A percentile compares a stretch with the other conserved stretches of the same genome.
Conservation (phyloP, 169 alveolate species). For the Theileria equi region DNA sequence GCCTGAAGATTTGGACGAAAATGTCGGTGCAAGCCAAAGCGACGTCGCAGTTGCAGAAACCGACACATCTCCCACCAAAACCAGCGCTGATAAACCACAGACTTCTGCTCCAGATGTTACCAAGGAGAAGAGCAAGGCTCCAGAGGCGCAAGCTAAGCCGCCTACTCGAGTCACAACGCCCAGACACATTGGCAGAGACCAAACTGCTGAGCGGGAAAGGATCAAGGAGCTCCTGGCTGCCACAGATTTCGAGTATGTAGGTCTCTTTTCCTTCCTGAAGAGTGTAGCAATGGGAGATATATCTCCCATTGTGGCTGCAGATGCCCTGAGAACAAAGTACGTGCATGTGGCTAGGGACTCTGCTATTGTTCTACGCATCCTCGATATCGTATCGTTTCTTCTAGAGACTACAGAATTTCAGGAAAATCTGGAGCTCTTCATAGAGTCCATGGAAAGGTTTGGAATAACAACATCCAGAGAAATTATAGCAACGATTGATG, state of each 20-base stretch:
- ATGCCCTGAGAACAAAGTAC: conserved; percentile 7
- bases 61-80: neutral
- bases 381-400: conserved; percentile 36
- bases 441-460: conserved; percentile 13
- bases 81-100: neutral
- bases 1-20: too few species aligned
- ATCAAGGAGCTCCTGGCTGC: neutral
- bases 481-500: conserved; percentile 57
- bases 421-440: conserved; percentile 17
- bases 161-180: neutral
- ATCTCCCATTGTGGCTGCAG: conserved; percentile 22
- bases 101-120: neutral
- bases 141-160: neutral
- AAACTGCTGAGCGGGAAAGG: neutral
- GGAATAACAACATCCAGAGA: conserved; percentile 46
- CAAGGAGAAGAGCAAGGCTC: neutral
- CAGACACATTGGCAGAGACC: neutral
- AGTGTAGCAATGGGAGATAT: conserved; percentile 34
- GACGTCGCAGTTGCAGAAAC: neutral
- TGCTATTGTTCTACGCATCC: conserved; percentile 21
- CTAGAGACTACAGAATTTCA: conserved; percentile 12
- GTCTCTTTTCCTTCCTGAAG: conserved; percentile 8
- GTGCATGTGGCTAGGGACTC: conserved; percentile 12
- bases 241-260: neutral
- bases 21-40: too few species aligned